Evolutionary conservation across 345 rosid species (phyloP).

Genomic region (Tarenaya hassleriana): DNA sequence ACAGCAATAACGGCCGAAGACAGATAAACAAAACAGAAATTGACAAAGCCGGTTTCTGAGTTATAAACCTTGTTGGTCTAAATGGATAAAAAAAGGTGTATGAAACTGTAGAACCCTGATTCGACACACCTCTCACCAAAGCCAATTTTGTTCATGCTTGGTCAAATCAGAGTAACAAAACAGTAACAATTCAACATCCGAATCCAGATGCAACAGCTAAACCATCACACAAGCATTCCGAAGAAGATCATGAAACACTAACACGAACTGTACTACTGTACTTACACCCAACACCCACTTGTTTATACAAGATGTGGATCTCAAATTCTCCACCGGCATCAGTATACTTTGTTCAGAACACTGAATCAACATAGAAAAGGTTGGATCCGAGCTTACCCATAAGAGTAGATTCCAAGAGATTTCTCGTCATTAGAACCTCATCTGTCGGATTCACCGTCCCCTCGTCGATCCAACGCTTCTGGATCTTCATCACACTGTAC

Average conservation of each 20-base stretch:
- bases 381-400: conserved; percentile 53
- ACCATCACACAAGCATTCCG: conserved; percentile 13
- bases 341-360: not conserved
- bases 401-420: conserved; percentile 82
- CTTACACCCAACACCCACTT: conserved; percentile 2
- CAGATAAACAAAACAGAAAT: not conserved
- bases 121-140: not conserved
- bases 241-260: not conserved
- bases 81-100: not conserved
- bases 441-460: conserved; percentile 66
- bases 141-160: not conserved
- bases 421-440: conserved; percentile 70
- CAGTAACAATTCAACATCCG: not conserved
- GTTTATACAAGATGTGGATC: conserved; percentile 19
- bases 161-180: not conserved
- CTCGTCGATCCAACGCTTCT: conserved; percentile 54
- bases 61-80: not conserved
- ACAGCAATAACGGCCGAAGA: conserved; percentile 14
- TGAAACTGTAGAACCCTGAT: not conserved
- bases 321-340: conserved; percentile 13
- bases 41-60: conserved; percentile 3
- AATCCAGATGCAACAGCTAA: conserved; percentile 12
- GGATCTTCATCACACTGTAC: conserved; percentile 56
- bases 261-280: no score
- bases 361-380: not conserved